Conservation (phyloP, 1,284 basidiomycete species). For the Volvariella surrecta region DNA sequence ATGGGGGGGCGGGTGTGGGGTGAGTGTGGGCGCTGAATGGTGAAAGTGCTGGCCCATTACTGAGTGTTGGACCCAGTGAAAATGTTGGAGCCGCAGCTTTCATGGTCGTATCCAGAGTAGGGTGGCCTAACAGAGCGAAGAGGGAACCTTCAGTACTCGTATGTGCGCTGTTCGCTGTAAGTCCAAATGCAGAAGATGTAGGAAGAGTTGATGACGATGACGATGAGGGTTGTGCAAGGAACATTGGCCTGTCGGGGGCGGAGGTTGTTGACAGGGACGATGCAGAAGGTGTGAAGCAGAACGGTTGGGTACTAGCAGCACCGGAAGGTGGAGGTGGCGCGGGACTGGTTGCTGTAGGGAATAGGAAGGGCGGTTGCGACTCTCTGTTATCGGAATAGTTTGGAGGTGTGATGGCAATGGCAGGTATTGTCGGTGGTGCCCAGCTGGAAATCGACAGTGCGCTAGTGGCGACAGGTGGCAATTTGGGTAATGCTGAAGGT, state of each 20-base stretch:
- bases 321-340: conserved; percentile 10
- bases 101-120: too few relatives aligned
- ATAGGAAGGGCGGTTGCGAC: background rate
- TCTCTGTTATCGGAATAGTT: background rate
- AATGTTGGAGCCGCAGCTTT: too few relatives aligned
- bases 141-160: too few relatives aligned
- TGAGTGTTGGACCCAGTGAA: too few relatives aligned
- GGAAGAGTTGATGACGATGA: background rate
- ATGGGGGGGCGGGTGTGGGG: too few relatives aligned
- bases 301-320: conserved; percentile 6
- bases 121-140: too few relatives aligned
- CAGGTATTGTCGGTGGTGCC: background rate
- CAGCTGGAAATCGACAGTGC: background rate
- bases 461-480: conserved; percentile 7
- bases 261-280: too few relatives aligned
- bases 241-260: background rate
- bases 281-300: conserved; percentile 3
- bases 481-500: conserved; percentile 11
- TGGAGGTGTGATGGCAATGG: background rate
- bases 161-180: background rate
- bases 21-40: too few relatives aligned
- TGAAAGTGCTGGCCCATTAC: too few relatives aligned
- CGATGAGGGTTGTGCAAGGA: conserved; percentile 1
- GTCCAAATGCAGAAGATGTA: background rate
- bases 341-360: conserved; percentile 5